Evolutionary conservation across 371 early-diverging fungal genomes (phyloP).

Genomic region (Rhizopus microsporus): DNA sequence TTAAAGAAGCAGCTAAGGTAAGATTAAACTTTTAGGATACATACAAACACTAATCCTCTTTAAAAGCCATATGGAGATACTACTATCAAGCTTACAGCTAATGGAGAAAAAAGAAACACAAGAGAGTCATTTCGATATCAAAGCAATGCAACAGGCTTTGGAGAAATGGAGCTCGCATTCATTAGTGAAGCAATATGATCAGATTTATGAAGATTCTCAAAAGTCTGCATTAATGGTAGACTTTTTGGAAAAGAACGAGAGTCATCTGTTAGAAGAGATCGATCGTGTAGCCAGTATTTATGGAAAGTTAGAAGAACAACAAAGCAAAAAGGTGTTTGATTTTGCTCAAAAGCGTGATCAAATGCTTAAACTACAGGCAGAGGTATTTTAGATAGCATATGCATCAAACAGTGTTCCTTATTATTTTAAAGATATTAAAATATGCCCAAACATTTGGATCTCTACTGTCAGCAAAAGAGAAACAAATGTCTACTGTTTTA

Average conservation of each 20-base stretch:
- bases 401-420: too few species aligned
- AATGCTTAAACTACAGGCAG: conserved; percentile 69
- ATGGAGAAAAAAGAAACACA: conserved; percentile 14
- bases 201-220: conserved; percentile 13
- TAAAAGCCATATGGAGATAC: conserved; percentile 8
- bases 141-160: conserved; percentile 16
- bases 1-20: conserved; percentile 20
- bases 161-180: conserved; percentile 16
- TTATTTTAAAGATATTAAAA: conserved; percentile 54
- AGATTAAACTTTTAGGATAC: too few species aligned
- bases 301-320: conserved; percentile 80
- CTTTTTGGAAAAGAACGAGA: conserved; percentile 42
- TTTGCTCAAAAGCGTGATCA: conserved; percentile 78
- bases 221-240: conserved; percentile 14
- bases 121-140: neutral
- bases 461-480: conserved; percentile 70
- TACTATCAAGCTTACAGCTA: conserved; percentile 15
- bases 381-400: conserved; percentile 32
- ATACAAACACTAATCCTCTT: neutral
- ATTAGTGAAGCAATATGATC: conserved; percentile 10
- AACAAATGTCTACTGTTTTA: conserved; percentile 61
- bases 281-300: conserved; percentile 78
- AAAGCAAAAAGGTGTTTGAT: conserved; percentile 72
- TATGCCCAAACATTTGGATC: conserved; percentile 71
- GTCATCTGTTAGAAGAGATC: conserved; percentile 72